Conservation (phyloP, 331 rosid genomes). For the Prunus yedoensis region DNA sequence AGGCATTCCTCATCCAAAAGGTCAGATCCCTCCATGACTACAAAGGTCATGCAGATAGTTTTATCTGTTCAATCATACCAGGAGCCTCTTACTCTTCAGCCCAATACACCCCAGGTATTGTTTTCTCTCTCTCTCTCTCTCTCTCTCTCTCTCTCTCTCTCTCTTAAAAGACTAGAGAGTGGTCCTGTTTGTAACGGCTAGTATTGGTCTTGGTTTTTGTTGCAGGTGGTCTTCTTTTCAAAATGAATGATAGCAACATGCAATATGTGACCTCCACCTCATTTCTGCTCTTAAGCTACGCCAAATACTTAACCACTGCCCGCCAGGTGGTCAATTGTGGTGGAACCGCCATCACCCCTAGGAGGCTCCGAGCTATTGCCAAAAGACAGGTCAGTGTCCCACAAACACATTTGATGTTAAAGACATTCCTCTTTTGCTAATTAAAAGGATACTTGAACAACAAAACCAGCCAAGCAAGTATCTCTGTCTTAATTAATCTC, state of each 20-base stretch:
- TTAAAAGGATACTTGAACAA: not conserved
- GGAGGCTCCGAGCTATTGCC: constrained; percentile 65
- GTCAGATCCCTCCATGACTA: constrained; percentile 68
- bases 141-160: constrained; percentile 19
- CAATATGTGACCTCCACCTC: constrained; percentile 95
- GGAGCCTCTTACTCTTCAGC: constrained; percentile 63
- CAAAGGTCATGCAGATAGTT: constrained; percentile 82
- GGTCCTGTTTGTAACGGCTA: constrained; percentile 56
- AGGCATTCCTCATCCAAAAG: constrained; percentile 78
- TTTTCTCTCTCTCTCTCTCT: constrained; percentile 29
- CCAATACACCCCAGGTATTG: constrained; percentile 76
- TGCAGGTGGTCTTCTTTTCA: constrained; percentile 84
- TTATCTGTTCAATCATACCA: constrained; percentile 78
- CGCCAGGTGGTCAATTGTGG: constrained; percentile 66
- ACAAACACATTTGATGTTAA: not conserved
- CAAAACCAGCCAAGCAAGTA: not conserved
- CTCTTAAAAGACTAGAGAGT: not conserved
- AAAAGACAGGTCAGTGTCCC: constrained; percentile 60
- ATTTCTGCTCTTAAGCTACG: constrained; percentile 71
- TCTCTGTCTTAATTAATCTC: not conserved
- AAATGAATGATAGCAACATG: constrained; percentile 85
- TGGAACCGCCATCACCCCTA: constrained; percentile 58
- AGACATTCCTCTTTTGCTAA: not conserved
- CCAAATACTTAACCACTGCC: constrained; percentile 77
- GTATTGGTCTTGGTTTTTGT: constrained; percentile 11